A percentile compares a stretch with the other conserved stretches of the same genome.
phyloP scores from a whole-genome alignment of 2,329 filamentous ascomycete species.

The Alternaria angustiovoidea region DNA sequence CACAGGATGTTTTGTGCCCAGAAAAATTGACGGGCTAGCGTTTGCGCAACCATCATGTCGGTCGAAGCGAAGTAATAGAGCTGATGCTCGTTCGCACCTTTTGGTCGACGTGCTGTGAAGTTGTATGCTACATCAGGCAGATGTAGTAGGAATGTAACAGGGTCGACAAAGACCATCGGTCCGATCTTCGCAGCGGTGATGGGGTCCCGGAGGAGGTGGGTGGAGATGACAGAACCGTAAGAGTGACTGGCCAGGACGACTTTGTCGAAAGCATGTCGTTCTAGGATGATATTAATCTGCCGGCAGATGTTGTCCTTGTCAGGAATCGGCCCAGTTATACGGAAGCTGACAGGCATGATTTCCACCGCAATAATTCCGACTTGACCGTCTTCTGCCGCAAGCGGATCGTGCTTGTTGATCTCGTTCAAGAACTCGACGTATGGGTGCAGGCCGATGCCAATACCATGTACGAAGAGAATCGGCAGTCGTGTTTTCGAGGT shows the following conservation, averaged over 20 bases:
- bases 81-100: slow-evolving; percentile 71
- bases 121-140: slow-evolving; percentile 76
- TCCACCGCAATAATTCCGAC: slow-evolving; percentile 73
- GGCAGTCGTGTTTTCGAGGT: slow-evolving; percentile 65
- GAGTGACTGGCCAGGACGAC: slow-evolving; percentile 69
- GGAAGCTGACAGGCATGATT: slow-evolving; percentile 70
- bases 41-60: slow-evolving; percentile 72
- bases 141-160: slow-evolving; percentile 72
- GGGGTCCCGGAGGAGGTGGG: slow-evolving; percentile 66
- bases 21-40: slow-evolving; percentile 72
- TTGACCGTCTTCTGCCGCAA: slow-evolving; percentile 51
- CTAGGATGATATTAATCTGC: slow-evolving; percentile 66
- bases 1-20: slow-evolving; percentile 76
- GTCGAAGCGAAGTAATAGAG: slow-evolving; percentile 75
- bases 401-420: slow-evolving; percentile 52
- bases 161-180: slow-evolving; percentile 65
- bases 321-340: slow-evolving; percentile 65
- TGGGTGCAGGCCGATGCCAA: slow-evolving; percentile 72
- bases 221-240: slow-evolving; percentile 70
- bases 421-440: slow-evolving; percentile 66
- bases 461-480: slow-evolving; percentile 74
- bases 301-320: slow-evolving; percentile 62
- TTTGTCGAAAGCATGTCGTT: slow-evolving; percentile 64
- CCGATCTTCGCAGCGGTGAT: slow-evolving; percentile 57
- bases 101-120: slow-evolving; percentile 57